phyloP scores from a whole-genome alignment of 305 asterid species.

The Rubia tinctorum region DNA sequence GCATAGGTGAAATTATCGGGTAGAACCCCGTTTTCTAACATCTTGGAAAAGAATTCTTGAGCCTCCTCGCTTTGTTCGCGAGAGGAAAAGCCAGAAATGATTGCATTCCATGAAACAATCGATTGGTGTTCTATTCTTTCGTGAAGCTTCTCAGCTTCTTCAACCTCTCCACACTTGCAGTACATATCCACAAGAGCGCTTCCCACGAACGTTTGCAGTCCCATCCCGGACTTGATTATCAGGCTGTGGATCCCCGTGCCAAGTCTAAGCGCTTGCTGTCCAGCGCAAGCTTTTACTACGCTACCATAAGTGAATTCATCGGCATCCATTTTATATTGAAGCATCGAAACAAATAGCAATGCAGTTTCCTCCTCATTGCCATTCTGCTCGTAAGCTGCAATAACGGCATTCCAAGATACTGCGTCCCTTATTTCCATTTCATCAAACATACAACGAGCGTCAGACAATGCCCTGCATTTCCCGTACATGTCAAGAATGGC shows the following conservation, averaged over 20 bases:
- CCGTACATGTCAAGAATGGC: conserved; percentile 93
- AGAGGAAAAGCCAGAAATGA: conserved; percentile 73
- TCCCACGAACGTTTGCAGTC: conserved; percentile 69
- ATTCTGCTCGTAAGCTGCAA: conserved; percentile 90
- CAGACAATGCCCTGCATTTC: conserved; percentile 64
- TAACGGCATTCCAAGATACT: conserved; percentile 85
- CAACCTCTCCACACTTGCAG: conserved; percentile 70
- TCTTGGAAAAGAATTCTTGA: conserved; percentile 57
- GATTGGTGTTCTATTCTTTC: conserved; percentile 50
- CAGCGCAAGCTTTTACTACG: conserved; percentile 83
- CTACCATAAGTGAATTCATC: conserved; percentile 92
- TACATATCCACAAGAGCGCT: conserved; percentile 88
- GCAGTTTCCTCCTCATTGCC: conserved; percentile 47
- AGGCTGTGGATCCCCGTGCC: conserved; percentile 75
- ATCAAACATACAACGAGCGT: conserved; percentile 62
- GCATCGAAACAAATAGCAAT: conserved; percentile 50
- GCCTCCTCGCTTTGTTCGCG: conserved; percentile 71
- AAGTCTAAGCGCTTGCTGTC: conserved; percentile 43
- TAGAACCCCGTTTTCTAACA: conserved; percentile 57
- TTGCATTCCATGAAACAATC: conserved; percentile 81
- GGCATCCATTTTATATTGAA: conserved; percentile 63
- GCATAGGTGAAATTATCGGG: conserved; percentile 92
- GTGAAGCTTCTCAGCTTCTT: conserved; percentile 83
- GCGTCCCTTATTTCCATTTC: conserved; percentile 77
- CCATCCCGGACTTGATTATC: conserved; percentile 70